Base-by-base conservation (phyloP, 306 rosid genomes). In the Trifolium repens region DNA sequence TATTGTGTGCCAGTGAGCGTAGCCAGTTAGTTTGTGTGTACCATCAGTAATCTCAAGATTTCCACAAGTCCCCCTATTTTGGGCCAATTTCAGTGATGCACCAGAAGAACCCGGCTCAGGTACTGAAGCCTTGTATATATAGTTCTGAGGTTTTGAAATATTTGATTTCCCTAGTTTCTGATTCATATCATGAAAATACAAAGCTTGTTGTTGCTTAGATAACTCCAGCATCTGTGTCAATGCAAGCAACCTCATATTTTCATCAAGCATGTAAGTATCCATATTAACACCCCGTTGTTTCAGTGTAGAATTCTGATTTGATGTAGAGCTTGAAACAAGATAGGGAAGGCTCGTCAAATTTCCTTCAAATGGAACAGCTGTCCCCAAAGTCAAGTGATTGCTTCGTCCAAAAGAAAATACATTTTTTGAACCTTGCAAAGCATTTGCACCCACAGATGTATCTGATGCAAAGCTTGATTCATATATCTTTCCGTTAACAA, bases 191-290 rank as follows among this genome's bases (percentile, higher is more conserved):
- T 44, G 57, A 72, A 76, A 78, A 73, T 82, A 53, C 75, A 80
- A 44, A 11, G 78, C 69, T 43, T 77, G 84, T 0, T 79, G 87
- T 39, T 85, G 87, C 75, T 78, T 85, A 6, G 88, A 80, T 84
- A 82, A 78, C 72, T 89, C 91, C 49, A 76, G 54, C 60, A 72
- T 73, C 80, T 85, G 83, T 70, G 82, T 78, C 81, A 78, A 26
- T 35, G 88, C 78, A 74, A 79, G 85, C 77, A 82, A 68, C 80
- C 88, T 80, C 73, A 70, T 81, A 49, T 79, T 86, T 81, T 87
- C 91, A 78, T 90, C 83, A 50, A 67, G 83, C 47, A 79, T 70
- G 73, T 54, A 71, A 53, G 84, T 69, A 42, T 71, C 77, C 67
- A 59, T 78, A 69, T 85, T 74, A 74, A 12, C 50, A 42, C 73